A percentile compares a stretch with the other conserved stretches of the same genome.
Evolutionary conservation across 2,329 filamentous ascomycete genomes (phyloP).

Genomic region (Aspergillus ustus): DNA sequence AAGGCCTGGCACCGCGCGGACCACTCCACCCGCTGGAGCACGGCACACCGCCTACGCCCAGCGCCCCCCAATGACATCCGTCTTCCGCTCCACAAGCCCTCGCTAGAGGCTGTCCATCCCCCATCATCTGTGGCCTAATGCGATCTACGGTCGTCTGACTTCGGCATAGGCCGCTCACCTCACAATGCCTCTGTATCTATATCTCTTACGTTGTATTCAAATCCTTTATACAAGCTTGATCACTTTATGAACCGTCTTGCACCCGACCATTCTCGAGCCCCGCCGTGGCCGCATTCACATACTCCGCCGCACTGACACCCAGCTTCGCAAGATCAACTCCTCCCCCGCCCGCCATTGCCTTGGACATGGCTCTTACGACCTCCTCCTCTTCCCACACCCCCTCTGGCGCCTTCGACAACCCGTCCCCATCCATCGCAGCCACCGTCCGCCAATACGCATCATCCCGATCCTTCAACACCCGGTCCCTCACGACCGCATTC

Average conservation of each 20-base stretch:
- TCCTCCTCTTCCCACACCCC: slow-evolving; percentile 72
- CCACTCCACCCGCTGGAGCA: not conserved
- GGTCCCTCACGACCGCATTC: slow-evolving; percentile 79
- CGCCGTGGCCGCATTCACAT: slow-evolving; percentile 49
- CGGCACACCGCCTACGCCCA: slow-evolving; percentile 3
- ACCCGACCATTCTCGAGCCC: slow-evolving; percentile 37
- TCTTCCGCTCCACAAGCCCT: slow-evolving; percentile 11
- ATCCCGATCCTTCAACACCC: slow-evolving; percentile 66
- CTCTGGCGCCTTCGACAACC: slow-evolving; percentile 57
- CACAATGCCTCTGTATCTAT: not conserved
- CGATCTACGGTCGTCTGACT: slow-evolving; percentile 7
- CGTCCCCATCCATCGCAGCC: slow-evolving; percentile 53
- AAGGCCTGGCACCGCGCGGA: not conserved
- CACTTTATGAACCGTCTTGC: slow-evolving; percentile 3
- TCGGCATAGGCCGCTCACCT: not conserved
- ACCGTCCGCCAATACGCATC: slow-evolving; percentile 73
- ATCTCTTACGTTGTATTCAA: too few relatives aligned
- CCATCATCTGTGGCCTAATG: slow-evolving; percentile 1
- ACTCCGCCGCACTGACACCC: slow-evolving; percentile 48
- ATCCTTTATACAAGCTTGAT: slow-evolving; percentile 5
- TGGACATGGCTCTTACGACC: slow-evolving; percentile 67
- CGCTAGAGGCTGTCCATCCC: slow-evolving; percentile 15
- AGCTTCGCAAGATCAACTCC: slow-evolving; percentile 48
- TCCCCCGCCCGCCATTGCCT: slow-evolving; percentile 72
- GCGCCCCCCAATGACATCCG: slow-evolving; percentile 10